Percentiles rank a stretch among this genome's conserved stretches.
phyloP scores from a whole-genome alignment of 2,329 filamentous ascomycete species.

The Fusarium nisikadoi region DNA sequence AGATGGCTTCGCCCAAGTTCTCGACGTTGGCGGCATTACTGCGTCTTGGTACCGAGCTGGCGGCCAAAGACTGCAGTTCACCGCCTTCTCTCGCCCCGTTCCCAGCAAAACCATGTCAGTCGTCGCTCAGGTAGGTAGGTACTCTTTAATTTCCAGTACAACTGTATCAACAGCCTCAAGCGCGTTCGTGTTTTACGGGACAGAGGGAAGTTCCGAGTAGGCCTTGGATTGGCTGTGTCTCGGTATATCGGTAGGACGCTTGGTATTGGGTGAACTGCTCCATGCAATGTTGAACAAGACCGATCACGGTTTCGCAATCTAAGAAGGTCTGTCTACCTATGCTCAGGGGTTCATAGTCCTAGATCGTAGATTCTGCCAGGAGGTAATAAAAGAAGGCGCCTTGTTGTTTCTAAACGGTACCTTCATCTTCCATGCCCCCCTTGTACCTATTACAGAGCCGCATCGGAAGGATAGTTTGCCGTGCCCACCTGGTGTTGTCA shows the following conservation, averaged over 20 bases:
- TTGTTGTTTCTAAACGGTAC: neutral
- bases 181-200: neutral
- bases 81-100: neutral
- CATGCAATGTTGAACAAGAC: neutral
- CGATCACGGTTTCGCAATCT: neutral
- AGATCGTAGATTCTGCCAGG: neutral
- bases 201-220: neutral
- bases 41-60: neutral
- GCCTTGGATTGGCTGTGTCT: neutral
- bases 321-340: neutral
- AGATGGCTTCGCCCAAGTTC: neutral
- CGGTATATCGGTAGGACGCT: neutral
- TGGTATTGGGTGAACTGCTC: neutral
- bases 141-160: neutral
- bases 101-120: neutral
- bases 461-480: neutral
- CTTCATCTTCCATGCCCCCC: neutral
- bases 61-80: neutral
- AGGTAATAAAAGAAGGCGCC: neutral
- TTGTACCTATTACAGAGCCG: neutral
- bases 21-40: neutral
- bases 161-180: neutral
- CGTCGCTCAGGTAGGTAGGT: neutral
- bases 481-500: neutral
- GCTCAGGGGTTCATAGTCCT: neutral